Percentiles rank a stretch among this genome's conserved stretches.
Conservation (phyloP, 768 basidiomycete species). For the Naematelia aurantialba region DNA sequence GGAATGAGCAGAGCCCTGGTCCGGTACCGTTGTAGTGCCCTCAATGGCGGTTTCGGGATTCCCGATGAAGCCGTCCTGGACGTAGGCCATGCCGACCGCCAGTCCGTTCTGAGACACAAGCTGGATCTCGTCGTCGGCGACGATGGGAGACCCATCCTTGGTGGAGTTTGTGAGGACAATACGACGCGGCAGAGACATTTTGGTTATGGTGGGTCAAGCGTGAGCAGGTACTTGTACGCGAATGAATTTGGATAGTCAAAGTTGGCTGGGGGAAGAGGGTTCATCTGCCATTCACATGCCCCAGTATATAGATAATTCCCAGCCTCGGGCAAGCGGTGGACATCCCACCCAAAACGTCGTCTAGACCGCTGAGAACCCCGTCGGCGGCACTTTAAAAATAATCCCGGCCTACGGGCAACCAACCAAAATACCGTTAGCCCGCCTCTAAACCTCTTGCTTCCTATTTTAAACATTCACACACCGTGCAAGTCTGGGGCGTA, state of each 20-base stretch:
- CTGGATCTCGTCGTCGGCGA: neutral
- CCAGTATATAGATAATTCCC: no score
- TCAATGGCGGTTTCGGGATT: neutral
- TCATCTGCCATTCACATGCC: no score
- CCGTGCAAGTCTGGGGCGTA: no score
- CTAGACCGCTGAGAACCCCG: neutral
- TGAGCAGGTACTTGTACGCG: no score
- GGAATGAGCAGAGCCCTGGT: neutral
- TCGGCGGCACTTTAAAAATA: neutral
- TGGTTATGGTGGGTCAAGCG: neutral
- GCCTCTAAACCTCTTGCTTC: no score
- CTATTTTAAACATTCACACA: no score
- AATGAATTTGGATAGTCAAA: no score
- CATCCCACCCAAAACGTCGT: no score
- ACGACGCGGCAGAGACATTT: neutral
- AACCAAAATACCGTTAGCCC: neutral
- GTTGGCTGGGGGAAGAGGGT: neutral
- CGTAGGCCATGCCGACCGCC: neutral
- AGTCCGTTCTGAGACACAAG: neutral
- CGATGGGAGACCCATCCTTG: neutral
- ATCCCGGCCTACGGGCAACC: neutral
- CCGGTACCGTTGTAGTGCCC: neutral
- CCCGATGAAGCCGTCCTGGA: neutral
- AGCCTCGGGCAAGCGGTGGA: no score
- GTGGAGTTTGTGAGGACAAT: neutral